Percentiles rank a stretch among this genome's conserved stretches.
phyloP scores from a whole-genome alignment of 352 stramenopile genomes.

The Globisporangium carolinianum region DNA sequence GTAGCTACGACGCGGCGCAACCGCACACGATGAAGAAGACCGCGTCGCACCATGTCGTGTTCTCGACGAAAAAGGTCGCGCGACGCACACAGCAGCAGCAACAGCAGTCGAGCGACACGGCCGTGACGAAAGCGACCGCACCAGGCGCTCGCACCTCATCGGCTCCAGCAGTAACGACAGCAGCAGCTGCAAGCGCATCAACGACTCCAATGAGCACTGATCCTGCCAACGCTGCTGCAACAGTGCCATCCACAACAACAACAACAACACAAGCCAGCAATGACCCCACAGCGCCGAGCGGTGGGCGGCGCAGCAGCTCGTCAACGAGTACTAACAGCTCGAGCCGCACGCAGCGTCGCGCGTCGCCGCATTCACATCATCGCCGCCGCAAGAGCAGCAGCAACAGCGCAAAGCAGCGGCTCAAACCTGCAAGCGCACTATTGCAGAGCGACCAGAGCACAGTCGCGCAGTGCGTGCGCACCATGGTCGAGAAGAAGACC shows the following conservation, averaged over 20 bases:
- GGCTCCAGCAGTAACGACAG: conserved; percentile 2
- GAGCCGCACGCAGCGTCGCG: conserved; percentile 12
- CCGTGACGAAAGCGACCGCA: too few species aligned
- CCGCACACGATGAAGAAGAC: conserved; percentile 20
- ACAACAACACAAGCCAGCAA: too few species aligned
- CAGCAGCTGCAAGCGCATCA: conserved; percentile 5
- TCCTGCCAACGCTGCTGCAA: too few species aligned
- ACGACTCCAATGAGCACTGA: neutral
- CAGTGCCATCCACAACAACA: too few species aligned
- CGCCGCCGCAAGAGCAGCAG: conserved; percentile 12
- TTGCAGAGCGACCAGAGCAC: conserved; percentile 66
- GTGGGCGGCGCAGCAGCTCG: conserved; percentile 2
- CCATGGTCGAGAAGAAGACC: conserved; percentile 86
- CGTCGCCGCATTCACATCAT: conserved; percentile 11
- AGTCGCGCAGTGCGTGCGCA: conserved; percentile 69
- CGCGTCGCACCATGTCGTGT: conserved; percentile 38
- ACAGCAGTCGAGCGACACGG: conserved; percentile 2
- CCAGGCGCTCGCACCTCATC: too few species aligned
- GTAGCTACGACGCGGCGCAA: neutral
- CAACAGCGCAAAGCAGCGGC: conserved; percentile 31
- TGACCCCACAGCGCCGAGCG: too few species aligned
- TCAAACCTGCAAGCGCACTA: conserved; percentile 59
- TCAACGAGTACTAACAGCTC: conserved; percentile 10
- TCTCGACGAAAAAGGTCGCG: conserved; percentile 57
- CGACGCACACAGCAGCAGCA: conserved; percentile 23